Percentiles rank a stretch among this genome's conserved stretches.
Evolutionary conservation across 2,329 filamentous ascomycete genomes (phyloP).

Genomic region (Colletotrichum sp.): DNA sequence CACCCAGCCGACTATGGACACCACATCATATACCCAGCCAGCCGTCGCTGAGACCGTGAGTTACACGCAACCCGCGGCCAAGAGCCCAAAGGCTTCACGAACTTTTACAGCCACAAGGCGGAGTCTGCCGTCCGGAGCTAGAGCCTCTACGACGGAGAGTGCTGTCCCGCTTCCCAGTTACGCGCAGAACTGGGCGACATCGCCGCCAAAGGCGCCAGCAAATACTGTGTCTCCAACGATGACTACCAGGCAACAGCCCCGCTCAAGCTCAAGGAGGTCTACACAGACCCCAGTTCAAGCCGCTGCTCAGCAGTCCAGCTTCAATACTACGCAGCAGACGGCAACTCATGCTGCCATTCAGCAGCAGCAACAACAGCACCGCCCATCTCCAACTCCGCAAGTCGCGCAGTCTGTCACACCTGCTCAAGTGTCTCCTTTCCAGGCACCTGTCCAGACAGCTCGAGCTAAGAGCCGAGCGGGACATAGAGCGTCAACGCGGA

Average conservation of each 20-base stretch:
- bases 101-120: background rate
- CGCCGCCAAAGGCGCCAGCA: background rate
- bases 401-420: conserved; percentile 21
- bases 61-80: background rate
- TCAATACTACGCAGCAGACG: conserved; percentile 11
- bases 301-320: background rate
- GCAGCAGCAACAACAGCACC: conserved; percentile 31
- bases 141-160: background rate
- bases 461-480: conserved; percentile 38
- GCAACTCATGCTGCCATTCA: conserved; percentile 23
- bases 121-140: conserved; percentile 16
- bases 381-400: conserved; percentile 33
- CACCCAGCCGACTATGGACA: background rate
- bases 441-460: conserved; percentile 24
- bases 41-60: background rate
- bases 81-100: background rate
- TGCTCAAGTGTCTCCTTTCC: conserved; percentile 35
- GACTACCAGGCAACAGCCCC: background rate
- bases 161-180: background rate
- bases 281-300: background rate
- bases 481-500: conserved; percentile 35
- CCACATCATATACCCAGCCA: background rate
- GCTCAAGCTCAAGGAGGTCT: background rate
- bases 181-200: background rate
- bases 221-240: background rate